Base-by-base conservation (phyloP, 1,284 basidiomycete genomes). In the Psilocybe mexicana region DNA sequence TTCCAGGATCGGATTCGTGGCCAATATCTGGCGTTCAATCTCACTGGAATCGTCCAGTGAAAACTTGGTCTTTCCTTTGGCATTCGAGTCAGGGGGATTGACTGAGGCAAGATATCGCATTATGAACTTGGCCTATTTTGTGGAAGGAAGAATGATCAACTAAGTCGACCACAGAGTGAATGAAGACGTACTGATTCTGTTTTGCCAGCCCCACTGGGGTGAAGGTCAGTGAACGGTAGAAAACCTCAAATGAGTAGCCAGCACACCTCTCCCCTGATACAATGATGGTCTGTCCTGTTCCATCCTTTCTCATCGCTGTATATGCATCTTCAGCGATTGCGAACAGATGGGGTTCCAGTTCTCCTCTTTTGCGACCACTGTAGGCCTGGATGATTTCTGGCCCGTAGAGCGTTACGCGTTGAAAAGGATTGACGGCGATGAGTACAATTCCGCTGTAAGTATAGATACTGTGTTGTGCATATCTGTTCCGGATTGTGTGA, bases 251-350 rank as follows among this genome's bases (percentile, higher is more conserved):
- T 55, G 43, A 52, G 23, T 57, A 55, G 40, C n/a, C 38, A 3
- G 30, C 80, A 64, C 70, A 95, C 93, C 93, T 96, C 77, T 99
- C 97, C 68, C 97, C 97, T 52, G 94, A 96, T 61, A 99, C 97
- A 64, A 99, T 98, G 70, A 99, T 98, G 4, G 97, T 99, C 76
- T 99, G 97, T 63, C 98, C 96, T 69, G 88, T 92, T 40, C 88
- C 87, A 67, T 98, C 96, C 69, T 91, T 92, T 58, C 93, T 87
- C 97, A 99, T 98, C 60, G 93, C 94, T 43, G 96, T 95, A 73
- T 99, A 94, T 61, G 97, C 97, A 79, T 99, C 97, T 74, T 99
- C 97, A 11, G 97, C 97, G 66, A 99, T 99, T 26, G 97, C 97
- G 74, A 99, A 99, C 62, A 99, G 74, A 79, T 99, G 97, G 0